Evolutionary conservation across 345 rosid genomes (phyloP).

Genomic region (Salix caprea): DNA sequence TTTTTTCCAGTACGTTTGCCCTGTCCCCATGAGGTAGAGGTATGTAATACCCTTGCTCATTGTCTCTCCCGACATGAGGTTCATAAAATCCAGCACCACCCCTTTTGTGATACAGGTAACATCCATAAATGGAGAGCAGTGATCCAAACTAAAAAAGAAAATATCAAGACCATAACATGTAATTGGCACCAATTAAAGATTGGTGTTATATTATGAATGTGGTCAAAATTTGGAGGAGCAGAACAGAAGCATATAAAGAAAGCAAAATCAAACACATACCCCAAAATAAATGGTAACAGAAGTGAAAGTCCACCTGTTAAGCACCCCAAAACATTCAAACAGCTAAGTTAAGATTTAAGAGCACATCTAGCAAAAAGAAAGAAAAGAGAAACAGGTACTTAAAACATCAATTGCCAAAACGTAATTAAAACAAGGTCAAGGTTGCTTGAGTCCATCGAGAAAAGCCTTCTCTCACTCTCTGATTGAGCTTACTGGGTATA

Average conservation of each 20-base stretch:
- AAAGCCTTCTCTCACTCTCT: background rate
- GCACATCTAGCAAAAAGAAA: background rate
- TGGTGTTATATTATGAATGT: no score
- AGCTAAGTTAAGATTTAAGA: constrained; percentile 10
- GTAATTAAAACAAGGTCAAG: no score
- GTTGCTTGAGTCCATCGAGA: background rate
- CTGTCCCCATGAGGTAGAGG: constrained; percentile 34
- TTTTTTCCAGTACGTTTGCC: constrained; percentile 13
- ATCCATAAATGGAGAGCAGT: constrained; percentile 56
- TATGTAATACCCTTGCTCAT: constrained; percentile 38
- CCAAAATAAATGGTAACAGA: constrained; percentile 61
- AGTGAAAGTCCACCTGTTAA: constrained; percentile 62
- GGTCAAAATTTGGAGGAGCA: background rate
- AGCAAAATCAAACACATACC: constrained; percentile 36
- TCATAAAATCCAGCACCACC: constrained; percentile 12
- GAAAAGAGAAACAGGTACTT: background rate
- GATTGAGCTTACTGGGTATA: constrained; percentile 55
- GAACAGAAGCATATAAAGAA: background rate
- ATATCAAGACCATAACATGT: background rate
- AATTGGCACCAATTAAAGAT: constrained; percentile 1
- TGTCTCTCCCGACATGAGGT: constrained; percentile 27
- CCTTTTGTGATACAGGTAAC: constrained; percentile 35
- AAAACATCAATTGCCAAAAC: background rate
- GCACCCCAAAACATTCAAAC: constrained; percentile 14
- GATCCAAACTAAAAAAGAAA: constrained; percentile 49